phyloP scores from a whole-genome alignment of 139 green algal species.

The Chlamydomonas asymmetrica region DNA sequence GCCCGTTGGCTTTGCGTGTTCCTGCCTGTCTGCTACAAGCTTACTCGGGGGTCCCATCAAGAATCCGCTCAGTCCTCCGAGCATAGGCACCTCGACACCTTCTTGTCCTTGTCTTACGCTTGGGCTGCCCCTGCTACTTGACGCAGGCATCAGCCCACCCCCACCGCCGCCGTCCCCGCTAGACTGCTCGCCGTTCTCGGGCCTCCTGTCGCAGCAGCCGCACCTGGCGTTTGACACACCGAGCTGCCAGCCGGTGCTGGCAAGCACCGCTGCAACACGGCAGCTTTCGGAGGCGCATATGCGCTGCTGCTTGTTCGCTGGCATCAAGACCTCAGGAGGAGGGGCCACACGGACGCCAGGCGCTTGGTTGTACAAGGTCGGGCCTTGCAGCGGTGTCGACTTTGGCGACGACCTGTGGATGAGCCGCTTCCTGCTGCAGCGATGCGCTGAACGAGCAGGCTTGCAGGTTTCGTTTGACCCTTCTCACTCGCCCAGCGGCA shows the following conservation, averaged over 20 bases:
- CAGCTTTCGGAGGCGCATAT: slow-evolving; percentile 27
- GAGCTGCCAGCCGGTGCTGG: neutral
- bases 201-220: neutral
- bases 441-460: slow-evolving; percentile 54
- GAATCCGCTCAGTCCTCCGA: too few species aligned
- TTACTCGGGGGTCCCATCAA: too few species aligned
- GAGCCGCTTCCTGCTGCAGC: slow-evolving; percentile 68
- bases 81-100: too few species aligned
- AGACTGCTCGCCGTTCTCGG: too few species aligned
- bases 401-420: slow-evolving; percentile 77
- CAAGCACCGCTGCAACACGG: neutral
- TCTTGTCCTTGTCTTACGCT: too few species aligned
- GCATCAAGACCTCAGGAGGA: slow-evolving; percentile 31
- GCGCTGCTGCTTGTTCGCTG: slow-evolving; percentile 31
- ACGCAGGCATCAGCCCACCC: neutral
- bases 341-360: slow-evolving; percentile 13
- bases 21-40: too few species aligned
- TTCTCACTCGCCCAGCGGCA: slow-evolving; percentile 56
- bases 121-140: neutral
- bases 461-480: slow-evolving; percentile 62
- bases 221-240: neutral
- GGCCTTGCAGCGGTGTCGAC: slow-evolving; percentile 66
- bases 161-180: neutral
- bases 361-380: slow-evolving; percentile 63
- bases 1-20: too few species aligned